These are phyloP conservation scores for Macrolepiota fuliginosa DNA, from an alignment of 768 basidiomycete species.

Conservation along the genomic window DNA sequence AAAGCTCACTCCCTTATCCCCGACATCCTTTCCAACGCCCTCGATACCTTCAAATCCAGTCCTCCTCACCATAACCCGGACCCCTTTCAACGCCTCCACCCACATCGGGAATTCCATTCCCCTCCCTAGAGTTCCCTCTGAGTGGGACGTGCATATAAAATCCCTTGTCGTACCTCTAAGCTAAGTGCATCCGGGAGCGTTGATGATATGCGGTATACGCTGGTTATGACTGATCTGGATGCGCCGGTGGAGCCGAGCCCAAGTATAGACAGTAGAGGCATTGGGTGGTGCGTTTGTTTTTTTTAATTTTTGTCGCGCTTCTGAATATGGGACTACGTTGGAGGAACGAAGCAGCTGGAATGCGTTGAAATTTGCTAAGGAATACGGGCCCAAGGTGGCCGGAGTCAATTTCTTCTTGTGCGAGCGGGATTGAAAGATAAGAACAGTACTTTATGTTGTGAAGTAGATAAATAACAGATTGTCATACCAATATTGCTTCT, in stretches of 20 bases:
- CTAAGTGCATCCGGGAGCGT: slow-evolving; percentile 5
- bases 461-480: background rate
- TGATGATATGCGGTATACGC: slow-evolving; percentile 41
- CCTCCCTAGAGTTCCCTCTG: slow-evolving; percentile 38
- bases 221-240: slow-evolving; percentile 59
- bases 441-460: background rate
- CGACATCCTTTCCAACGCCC: slow-evolving; percentile 2
- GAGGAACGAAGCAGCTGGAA: slow-evolving; percentile 54
- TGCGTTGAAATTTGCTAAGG: slow-evolving; percentile 48
- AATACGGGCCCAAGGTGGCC: slow-evolving; percentile 51
- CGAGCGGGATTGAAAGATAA: background rate
- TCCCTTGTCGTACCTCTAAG: too few species aligned
- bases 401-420: slow-evolving; percentile 55
- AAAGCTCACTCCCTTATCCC: slow-evolving; percentile 1
- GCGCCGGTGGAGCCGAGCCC: slow-evolving; percentile 50
- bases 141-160: slow-evolving; percentile 47
- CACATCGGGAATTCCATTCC: slow-evolving; percentile 28
- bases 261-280: slow-evolving; percentile 53
- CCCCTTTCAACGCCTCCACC: slow-evolving; percentile 21
- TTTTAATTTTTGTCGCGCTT: slow-evolving; percentile 28
- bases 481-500: background rate
- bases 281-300: slow-evolving; percentile 43
- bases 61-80: slow-evolving; percentile 10
- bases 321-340: slow-evolving; percentile 43
- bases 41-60: background rate